Conservation (phyloP, 441 rosid genomes). For the Adansonia grandidieri region DNA sequence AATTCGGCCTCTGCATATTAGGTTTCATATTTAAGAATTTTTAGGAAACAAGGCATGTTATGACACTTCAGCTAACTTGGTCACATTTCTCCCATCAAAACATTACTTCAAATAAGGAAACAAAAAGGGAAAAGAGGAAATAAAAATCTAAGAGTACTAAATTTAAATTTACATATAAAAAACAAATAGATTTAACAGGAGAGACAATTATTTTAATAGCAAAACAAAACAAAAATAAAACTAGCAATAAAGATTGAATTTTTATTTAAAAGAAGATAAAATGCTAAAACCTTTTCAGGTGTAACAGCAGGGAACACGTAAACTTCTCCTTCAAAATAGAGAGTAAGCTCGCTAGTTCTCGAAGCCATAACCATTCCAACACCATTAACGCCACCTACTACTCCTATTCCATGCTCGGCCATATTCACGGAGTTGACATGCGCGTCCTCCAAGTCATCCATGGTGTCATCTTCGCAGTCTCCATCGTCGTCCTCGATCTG, state of each 20-base stretch:
- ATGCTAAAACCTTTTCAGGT: constrained; percentile 45
- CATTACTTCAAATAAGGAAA: background rate
- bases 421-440: constrained; percentile 42
- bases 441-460: constrained; percentile 44
- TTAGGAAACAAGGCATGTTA: background rate
- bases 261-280: background rate
- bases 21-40: background rate
- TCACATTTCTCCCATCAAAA: background rate
- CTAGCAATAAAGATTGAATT: background rate
- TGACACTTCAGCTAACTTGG: constrained; percentile 13
- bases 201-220: background rate
- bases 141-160: background rate
- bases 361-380: constrained; percentile 42
- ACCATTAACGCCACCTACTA: constrained; percentile 10
- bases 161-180: background rate
- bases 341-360: constrained; percentile 66
- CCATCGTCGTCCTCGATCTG: constrained; percentile 59
- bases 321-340: constrained; percentile 76
- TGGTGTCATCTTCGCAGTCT: constrained; percentile 39
- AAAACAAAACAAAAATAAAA: background rate
- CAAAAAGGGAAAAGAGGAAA: background rate
- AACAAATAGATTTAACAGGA: background rate
- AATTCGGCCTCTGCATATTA: background rate
- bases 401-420: constrained; percentile 43
- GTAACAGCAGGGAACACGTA: constrained; percentile 71